phyloP scores from a whole-genome alignment of 2,329 filamentous ascomycete genomes.

The Monosporascus ibericus region DNA sequence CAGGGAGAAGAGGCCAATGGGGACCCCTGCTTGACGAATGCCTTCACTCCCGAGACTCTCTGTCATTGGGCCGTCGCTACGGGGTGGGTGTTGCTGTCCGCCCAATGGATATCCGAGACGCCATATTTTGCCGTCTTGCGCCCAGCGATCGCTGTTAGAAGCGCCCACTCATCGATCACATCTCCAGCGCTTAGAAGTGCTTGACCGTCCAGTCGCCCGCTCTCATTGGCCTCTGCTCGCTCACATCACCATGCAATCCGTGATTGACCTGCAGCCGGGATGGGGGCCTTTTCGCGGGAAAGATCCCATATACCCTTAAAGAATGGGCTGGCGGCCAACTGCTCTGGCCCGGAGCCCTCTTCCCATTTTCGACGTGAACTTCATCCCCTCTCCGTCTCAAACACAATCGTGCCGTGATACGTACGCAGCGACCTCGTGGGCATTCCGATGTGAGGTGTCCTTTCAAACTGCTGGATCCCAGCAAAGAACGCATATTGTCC shows the following conservation, averaged over 20 bases:
- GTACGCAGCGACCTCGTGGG: conserved; percentile 4
- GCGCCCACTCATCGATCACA: conserved; percentile 18
- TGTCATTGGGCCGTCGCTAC: neutral
- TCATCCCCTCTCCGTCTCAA: conserved; percentile 8
- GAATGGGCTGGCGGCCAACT: conserved; percentile 14
- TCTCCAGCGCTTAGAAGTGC: conserved; percentile 23
- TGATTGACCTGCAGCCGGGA: conserved; percentile 25
- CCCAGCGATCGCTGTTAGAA: conserved; percentile 15
- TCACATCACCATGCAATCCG: conserved; percentile 24
- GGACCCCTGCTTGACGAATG: neutral
- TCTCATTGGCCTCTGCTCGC: conserved; percentile 22
- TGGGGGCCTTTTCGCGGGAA: conserved; percentile 9
- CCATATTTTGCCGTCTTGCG: conserved; percentile 6
- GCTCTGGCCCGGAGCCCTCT: conserved; percentile 9
- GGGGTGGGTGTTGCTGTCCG: neutral
- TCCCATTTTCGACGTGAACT: conserved; percentile 16
- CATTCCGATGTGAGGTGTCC: conserved; percentile 18
- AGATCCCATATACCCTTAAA: conserved; percentile 11
- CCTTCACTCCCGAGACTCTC: neutral
- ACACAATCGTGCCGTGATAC: conserved; percentile 6
- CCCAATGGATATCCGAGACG: conserved; percentile 18
- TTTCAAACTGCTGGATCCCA: conserved; percentile 11
- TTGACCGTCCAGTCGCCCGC: conserved; percentile 10
- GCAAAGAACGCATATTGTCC: conserved; percentile 6
- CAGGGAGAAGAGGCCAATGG: neutral